Conservation (phyloP, 2,329 filamentous ascomycete species). For the Cadophora sp. region DNA sequence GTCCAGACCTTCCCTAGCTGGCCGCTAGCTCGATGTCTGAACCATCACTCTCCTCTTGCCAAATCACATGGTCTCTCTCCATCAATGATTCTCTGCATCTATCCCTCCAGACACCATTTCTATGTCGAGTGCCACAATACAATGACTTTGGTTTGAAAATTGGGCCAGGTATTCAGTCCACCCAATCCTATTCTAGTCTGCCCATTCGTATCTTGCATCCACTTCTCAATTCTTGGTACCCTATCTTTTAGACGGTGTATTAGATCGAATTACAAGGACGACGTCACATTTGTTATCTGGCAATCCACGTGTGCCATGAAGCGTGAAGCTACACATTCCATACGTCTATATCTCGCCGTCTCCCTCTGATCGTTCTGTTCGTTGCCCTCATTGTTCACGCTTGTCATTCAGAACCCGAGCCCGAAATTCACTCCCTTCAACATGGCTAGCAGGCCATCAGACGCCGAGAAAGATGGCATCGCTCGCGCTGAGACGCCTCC, state of each 20-base stretch:
- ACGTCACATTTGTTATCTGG: not conserved
- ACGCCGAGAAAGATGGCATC: not conserved
- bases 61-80: not conserved
- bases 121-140: not conserved
- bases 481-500: slow-evolving; percentile 9
- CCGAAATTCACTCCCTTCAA: not conserved
- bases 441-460: not conserved
- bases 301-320: not conserved
- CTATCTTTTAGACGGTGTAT: not conserved
- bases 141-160: not conserved
- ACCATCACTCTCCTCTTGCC: not conserved
- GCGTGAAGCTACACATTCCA: not conserved
- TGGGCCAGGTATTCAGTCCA: not conserved
- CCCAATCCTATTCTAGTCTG: not conserved
- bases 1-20: not conserved
- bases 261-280: not conserved
- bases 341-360: not conserved
- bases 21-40: not conserved
- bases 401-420: not conserved
- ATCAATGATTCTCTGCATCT: not conserved
- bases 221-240: not conserved
- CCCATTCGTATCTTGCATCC: not conserved
- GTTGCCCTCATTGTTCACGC: not conserved
- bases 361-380: not conserved
- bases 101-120: not conserved